A percentile compares a stretch with the other conserved stretches of the same genome.
Conservation (phyloP, 2,329 filamentous ascomycete species). For the Fusarium guadeloupense region DNA sequence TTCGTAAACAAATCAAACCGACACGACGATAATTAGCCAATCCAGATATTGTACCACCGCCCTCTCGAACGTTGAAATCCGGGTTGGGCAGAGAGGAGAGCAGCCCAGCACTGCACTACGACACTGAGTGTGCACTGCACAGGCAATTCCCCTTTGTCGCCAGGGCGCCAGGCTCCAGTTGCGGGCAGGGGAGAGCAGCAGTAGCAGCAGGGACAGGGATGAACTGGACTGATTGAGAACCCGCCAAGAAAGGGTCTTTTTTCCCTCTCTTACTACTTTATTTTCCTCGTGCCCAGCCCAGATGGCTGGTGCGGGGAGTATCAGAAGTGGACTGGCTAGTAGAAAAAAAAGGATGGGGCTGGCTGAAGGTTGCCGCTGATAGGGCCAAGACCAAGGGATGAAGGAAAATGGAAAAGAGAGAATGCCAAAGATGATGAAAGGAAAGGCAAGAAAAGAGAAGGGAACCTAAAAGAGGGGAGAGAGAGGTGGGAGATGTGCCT, state of each 20-base stretch:
- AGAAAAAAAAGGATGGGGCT: conserved; percentile 6
- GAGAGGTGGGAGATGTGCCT: conserved; percentile 15
- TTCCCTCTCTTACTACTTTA: conserved; percentile 12
- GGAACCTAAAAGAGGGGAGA: neutral
- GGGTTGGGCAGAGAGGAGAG: conserved; percentile 20
- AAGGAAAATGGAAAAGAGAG: conserved; percentile 9
- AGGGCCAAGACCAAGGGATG: conserved; percentile 9
- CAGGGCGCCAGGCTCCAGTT: conserved; percentile 39
- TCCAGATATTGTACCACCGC: conserved; percentile 23
- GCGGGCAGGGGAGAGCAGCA: conserved; percentile 31
- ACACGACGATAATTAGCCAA: conserved; percentile 21
- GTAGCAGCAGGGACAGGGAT: conserved; percentile 33
- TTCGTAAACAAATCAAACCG: conserved; percentile 26
- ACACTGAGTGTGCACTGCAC: conserved; percentile 14
- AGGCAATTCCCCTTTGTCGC: conserved; percentile 39
- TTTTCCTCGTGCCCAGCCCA: conserved; percentile 6
- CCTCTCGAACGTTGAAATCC: conserved; percentile 18
- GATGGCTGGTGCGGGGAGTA: neutral
- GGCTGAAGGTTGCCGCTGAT: conserved; percentile 3
- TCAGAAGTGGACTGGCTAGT: neutral
- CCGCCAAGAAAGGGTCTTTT: conserved; percentile 35
- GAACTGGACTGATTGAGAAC: conserved; percentile 12
- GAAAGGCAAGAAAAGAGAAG: conserved; percentile 12
- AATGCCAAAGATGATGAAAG: conserved; percentile 21
- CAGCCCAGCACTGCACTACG: conserved; percentile 14